These are phyloP conservation scores for Cyberlindnera saturnus DNA, from an alignment of 805 yeast species.

Conservation along the genomic window DNA sequence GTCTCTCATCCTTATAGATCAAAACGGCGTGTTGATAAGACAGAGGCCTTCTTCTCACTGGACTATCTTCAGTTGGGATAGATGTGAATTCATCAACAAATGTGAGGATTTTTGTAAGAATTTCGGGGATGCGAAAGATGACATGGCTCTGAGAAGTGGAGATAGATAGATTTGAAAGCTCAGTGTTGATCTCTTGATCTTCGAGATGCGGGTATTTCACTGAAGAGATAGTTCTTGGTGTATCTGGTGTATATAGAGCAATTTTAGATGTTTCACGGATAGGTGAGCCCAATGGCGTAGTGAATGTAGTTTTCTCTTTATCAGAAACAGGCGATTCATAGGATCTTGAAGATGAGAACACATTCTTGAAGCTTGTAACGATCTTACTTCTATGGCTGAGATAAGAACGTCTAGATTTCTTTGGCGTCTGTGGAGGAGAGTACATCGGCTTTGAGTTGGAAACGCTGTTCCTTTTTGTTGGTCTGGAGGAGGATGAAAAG, in stretches of 20 bases:
- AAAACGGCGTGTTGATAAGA: slow-evolving; percentile 63
- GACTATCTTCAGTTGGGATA: slow-evolving; percentile 57
- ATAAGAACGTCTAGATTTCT: slow-evolving; percentile 6
- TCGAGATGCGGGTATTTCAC: background rate
- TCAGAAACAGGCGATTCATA: slow-evolving; percentile 15
- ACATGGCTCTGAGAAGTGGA: background rate
- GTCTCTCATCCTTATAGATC: slow-evolving; percentile 49
- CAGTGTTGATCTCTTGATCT: background rate
- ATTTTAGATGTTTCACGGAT: slow-evolving; percentile 3
- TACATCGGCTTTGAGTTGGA: slow-evolving; percentile 9
- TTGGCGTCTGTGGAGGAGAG: slow-evolving; percentile 15
- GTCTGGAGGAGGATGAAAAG: slow-evolving; percentile 8
- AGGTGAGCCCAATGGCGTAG: background rate
- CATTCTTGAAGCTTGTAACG: slow-evolving; percentile 21
- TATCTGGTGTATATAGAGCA: slow-evolving; percentile 3
- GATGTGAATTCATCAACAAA: slow-evolving; percentile 51
- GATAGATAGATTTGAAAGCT: slow-evolving; percentile 4
- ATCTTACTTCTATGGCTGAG: slow-evolving; percentile 11
- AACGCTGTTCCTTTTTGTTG: slow-evolving; percentile 13
- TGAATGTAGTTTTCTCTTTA: slow-evolving; percentile 5
- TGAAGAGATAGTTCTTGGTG: background rate
- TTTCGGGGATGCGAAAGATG: slow-evolving; percentile 72
- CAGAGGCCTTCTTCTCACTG: slow-evolving; percentile 62
- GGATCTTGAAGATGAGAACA: slow-evolving; percentile 7
- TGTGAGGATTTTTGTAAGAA: slow-evolving; percentile 51